Conservation (phyloP, 371 early-diverging fungal species). For the Mucor sp. region DNA sequence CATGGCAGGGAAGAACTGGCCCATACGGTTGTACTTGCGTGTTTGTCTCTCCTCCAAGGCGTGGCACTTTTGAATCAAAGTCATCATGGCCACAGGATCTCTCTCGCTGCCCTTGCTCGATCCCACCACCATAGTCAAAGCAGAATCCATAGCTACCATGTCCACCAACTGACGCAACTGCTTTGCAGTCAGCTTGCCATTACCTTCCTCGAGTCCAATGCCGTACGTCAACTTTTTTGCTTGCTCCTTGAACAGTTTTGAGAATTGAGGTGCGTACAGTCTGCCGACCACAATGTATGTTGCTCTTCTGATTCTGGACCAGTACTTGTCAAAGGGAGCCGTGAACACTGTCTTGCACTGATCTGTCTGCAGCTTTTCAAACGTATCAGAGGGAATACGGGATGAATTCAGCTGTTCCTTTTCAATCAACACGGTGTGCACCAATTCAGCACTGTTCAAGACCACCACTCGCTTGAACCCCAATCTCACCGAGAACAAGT, state of each 20-base stretch:
- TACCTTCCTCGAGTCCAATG: background rate
- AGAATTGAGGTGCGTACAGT: slow-evolving; percentile 4
- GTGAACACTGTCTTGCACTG: slow-evolving; percentile 40
- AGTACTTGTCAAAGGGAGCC: slow-evolving; percentile 33
- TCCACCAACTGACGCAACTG: slow-evolving; percentile 34
- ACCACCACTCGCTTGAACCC: slow-evolving; percentile 41
- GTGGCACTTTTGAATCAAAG: slow-evolving; percentile 17
- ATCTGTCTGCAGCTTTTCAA: slow-evolving; percentile 39
- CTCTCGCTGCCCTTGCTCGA: background rate
- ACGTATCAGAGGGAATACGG: slow-evolving; percentile 15
- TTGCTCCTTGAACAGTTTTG: slow-evolving; percentile 15
- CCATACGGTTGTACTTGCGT: slow-evolving; percentile 27
- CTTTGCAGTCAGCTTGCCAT: slow-evolving; percentile 20
- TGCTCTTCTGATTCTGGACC: slow-evolving; percentile 40
- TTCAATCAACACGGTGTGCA: slow-evolving; percentile 33
- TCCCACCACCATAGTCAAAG: slow-evolving; percentile 32
- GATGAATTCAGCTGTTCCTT: slow-evolving; percentile 44
- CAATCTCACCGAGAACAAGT: slow-evolving; percentile 34
- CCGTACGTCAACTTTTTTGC: slow-evolving; percentile 22
- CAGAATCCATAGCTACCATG: slow-evolving; percentile 34
- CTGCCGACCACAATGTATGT: slow-evolving; percentile 25
- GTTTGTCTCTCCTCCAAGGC: slow-evolving; percentile 22
- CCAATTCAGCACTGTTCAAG: slow-evolving; percentile 30
- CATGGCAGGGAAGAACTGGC: slow-evolving; percentile 23
- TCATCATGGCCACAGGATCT: slow-evolving; percentile 21